Evolutionary conservation across 177 flowering plant genomes (phyloP).

Genomic region (Telopea speciosissima): DNA sequence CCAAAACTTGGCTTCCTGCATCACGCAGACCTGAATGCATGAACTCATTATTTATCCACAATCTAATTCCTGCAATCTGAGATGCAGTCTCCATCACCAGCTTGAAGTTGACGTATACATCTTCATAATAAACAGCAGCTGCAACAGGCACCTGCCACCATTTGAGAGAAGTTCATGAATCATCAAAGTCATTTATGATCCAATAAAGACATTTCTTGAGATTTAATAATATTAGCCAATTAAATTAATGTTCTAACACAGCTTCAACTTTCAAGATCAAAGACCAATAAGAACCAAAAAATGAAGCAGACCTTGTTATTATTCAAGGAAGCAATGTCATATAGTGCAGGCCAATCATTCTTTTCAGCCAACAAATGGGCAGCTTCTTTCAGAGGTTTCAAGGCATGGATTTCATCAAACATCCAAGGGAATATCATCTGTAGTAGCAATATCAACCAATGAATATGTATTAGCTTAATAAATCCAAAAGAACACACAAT

Average conservation of each 20-base stretch:
- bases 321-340: slow-evolving; percentile 44
- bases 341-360: slow-evolving; percentile 80
- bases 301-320: slow-evolving; percentile 63
- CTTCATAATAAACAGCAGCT: slow-evolving; percentile 94
- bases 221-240: neutral
- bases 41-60: slow-evolving; percentile 93
- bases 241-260: neutral
- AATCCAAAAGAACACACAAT: neutral
- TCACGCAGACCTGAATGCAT: slow-evolving; percentile 98
- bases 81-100: slow-evolving; percentile 74
- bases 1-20: slow-evolving; percentile 57
- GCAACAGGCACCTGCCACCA: slow-evolving; percentile 80
- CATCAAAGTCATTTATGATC: neutral
- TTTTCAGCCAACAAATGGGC: slow-evolving; percentile 73
- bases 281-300: neutral
- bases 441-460: slow-evolving; percentile 3
- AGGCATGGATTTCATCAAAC: slow-evolving; percentile 83
- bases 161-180: neutral
- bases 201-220: neutral
- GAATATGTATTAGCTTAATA: neutral
- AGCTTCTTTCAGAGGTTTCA: slow-evolving; percentile 68
- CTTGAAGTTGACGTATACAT: slow-evolving; percentile 84
- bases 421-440: slow-evolving; percentile 99
- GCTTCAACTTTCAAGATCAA: neutral
- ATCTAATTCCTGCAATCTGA: slow-evolving; percentile 67